Evolutionary conservation across 2,329 filamentous ascomycete genomes (phyloP), one percentile per base, ranked within the genome.

Genomic region (Beauveria bassiana): DNA sequence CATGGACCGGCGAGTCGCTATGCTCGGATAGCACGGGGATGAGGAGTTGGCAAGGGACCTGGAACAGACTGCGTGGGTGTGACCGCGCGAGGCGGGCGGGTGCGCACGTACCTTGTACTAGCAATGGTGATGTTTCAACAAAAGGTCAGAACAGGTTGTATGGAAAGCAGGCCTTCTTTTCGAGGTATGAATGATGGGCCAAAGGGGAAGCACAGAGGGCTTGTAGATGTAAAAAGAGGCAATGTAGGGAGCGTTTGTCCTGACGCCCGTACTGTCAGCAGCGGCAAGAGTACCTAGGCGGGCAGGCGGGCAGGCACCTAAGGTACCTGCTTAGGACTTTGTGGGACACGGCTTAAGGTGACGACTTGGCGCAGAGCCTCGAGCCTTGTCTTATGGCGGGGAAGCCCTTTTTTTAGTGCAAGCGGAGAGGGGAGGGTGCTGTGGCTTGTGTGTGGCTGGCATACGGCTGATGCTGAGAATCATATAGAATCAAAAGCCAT

Each of bases 61-160:
- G 57, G 26, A 46, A 53, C 49, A 46, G 49, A 24, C 20, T 38
- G 49, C 52, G 49, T 46, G 49, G 47, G 24, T 22, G 20, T 51
- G 24, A 43, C 34, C 12, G 34, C 34, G 34, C 16, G 34, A 38
- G 47, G 24, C 24, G 47, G 34, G 57, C 40, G 57, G 40, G 49
- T 53, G 57, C 57, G 57, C 57, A 60, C 57, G 57, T 60, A 60
- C 57, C 57, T 59, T 52, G 34, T 31, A 45, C 12, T 24, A 34
- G 24, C 34, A 38, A 38, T 3, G 24, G 56, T 24, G n/a, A 34
- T 40, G 14, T 24, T 9, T 43, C 20, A 31, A 38, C 20, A 18
- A 22, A 58, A 20, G 24, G n/a, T 22, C 8, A 40, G n/a, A 43
- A 28, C 40, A 45, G 38, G 38, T 5, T 26, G 20, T 46, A 22